Base-by-base conservation (phyloP, 2,329 filamentous ascomycete genomes). In the Zasmidium cellare region DNA sequence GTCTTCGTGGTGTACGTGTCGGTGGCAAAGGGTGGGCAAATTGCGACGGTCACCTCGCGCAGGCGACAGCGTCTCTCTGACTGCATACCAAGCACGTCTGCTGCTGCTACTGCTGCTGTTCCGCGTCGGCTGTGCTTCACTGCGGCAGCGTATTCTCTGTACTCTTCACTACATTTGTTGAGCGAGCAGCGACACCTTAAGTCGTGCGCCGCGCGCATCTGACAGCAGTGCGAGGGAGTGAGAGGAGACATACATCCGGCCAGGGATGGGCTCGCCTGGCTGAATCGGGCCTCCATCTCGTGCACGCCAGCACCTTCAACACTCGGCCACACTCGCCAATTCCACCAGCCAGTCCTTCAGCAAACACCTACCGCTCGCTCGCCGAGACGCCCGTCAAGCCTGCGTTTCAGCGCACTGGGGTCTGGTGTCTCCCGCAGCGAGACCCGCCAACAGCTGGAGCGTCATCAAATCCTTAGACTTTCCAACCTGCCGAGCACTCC, bases 161-260 rank as follows among this genome's bases (percentile, higher is more conserved):
- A 24, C 51, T 57, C 56, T 56, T 55, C 58, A 58, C 31, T 52
- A 14, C 59, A 45, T 52, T 50, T 49, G 38, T 38, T 56, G 51
- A 46, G 56, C 54, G 61, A 56, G 55, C 58, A 31, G 35, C 60
- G 58, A 62, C 61, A 59, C 52, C 56, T 61, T 62, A 64, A 65
- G 63, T 65, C 63, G 63, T 56, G 61, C 52, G 49, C 52, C 54
- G 31, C 45, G 55, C 24, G 55, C 35, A 14, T 44, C 49, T 51
- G 49, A 51, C 49, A 35, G 28, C 28, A 22, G 28, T 28, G 53
- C 51, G 56, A 51, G 53, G 46, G 46, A 28, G n/a, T 12, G 14
- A 3, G 18, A 35, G 35, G n/a, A 16, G n/a, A n/a, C n/a, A n/a
- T n/a, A n/a, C n/a, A n/a, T n/a, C n/a, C n/a, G n/a, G n/a, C 35